Percentiles rank a stretch among this genome's conserved stretches.
Conservation (phyloP, 495 filamentous ascomycete species). For the Neurospora sp. region DNA sequence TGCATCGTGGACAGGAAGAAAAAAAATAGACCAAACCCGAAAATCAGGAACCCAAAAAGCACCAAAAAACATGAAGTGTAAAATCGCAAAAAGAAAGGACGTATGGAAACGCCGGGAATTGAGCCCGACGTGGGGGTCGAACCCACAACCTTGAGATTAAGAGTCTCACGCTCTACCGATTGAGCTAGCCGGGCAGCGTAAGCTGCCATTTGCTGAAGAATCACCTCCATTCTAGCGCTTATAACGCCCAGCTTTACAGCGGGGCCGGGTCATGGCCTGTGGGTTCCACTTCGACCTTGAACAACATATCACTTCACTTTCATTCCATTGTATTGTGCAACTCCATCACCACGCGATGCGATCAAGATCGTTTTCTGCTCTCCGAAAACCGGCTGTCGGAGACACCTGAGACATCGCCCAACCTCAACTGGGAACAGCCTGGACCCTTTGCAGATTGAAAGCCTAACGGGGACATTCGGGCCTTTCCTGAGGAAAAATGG, state of each 20-base stretch:
- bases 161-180: constrained; percentile 80
- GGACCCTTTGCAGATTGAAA: not conserved
- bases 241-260: not conserved
- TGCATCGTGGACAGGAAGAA: not conserved
- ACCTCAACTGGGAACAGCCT: not conserved
- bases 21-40: not conserved
- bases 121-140: not conserved
- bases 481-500: not conserved
- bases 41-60: not conserved
- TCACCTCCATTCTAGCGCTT: fast-evolving
- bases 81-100: not conserved
- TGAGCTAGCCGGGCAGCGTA: constrained; percentile 52
- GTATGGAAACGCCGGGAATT: not conserved
- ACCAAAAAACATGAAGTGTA: not conserved
- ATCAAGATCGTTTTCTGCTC: too few relatives aligned
- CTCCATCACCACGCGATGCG: not conserved
- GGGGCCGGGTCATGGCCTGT: not conserved
- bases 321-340: too few relatives aligned
- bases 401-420: not conserved
- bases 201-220: not conserved
- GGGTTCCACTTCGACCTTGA: not conserved
- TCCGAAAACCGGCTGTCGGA: not conserved
- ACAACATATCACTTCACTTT: not conserved
- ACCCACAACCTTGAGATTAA: constrained; percentile 23
- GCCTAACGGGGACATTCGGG: not conserved